Base-by-base conservation (phyloP, 2,329 filamentous ascomycete genomes). In the Orbilia quercus region DNA sequence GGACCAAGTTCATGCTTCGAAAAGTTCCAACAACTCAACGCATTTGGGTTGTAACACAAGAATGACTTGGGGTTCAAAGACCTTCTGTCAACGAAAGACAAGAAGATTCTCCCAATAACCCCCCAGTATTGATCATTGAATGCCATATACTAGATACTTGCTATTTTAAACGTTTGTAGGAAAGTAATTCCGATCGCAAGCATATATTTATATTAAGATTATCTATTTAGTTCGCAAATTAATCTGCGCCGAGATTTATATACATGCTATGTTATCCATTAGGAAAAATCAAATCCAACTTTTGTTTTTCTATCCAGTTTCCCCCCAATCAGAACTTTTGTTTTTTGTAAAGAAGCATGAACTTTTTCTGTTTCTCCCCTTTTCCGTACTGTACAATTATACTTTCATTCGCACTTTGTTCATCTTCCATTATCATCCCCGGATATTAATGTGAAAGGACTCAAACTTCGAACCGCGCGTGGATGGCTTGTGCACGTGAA, bases 311-410 rank as follows among this genome's bases (percentile, higher is more conserved):
- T 40, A 40, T 40, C 36, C n/a, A 6, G 3, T 40, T 14, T 40
- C n/a, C n/a, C n/a, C 36, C 36, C n/a, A 40, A 40, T 16, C 36
- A 12, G 14, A 40, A 40, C 36, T 40, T 40, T 40, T 40, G 36
- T 14, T 7, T 16, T 12, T n/a, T n/a, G n/a, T n/a, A n/a, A 12
- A 40, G 14, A 12, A 40, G 9, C 36, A 12, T 40, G 36, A 40
- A 40, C 36, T 40, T 40, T 40, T 40, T 12, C 36, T 5, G 6
- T 40, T 14, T 40, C 12, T 5, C 28, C 28, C 4, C 12, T 40
- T 40, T 40, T 34, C 31, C 31, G 36, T 40, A 40, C n/a, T 40
- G 36, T 40, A 40, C 36, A 40, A 40, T 40, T 40, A 7, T 16
- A 14, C 12, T 14, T 40, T 14, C 14, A 3, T 40, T 40, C 36